Evolutionary conservation across 495 filamentous ascomycete species (phyloP).

Genomic region (Hypoxylon trugodes): DNA sequence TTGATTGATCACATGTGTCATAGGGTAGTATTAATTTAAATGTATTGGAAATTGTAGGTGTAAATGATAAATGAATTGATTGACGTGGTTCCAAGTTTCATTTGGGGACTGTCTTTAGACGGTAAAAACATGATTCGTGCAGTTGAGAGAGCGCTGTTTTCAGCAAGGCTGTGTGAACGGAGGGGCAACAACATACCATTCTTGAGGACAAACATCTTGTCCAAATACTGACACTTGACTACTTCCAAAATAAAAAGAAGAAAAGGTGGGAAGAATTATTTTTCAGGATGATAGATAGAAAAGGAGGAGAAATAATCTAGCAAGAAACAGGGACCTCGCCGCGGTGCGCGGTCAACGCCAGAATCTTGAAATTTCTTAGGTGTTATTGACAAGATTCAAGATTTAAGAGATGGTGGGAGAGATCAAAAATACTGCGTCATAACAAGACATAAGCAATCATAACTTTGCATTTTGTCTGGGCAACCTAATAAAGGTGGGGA

Average conservation of each 20-base stretch:
- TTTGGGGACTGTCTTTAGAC: background rate
- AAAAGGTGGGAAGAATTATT: no score
- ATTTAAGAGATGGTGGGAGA: constrained; percentile 8
- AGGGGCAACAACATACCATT: constrained; percentile 41
- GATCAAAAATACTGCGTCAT: constrained; percentile 31
- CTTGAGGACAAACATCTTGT: constrained; percentile 50
- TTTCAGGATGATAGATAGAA: no score
- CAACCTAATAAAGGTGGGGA: constrained; percentile 11
- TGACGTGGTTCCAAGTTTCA: background rate
- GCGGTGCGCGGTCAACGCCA: constrained; percentile 17
- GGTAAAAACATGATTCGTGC: background rate
- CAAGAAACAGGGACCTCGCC: constrained; percentile 17
- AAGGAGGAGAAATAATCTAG: constrained; percentile 1
- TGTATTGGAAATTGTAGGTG: background rate
- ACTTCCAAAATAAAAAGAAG: no score
- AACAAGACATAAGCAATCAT: constrained; percentile 34
- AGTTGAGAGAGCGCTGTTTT: constrained; percentile 2
- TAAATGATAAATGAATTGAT: background rate
- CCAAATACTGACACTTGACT: no score
- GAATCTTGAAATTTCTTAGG: background rate
- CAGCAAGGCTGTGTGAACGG: background rate
- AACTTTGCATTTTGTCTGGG: constrained; percentile 28
- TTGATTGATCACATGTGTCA: background rate
- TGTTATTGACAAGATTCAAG: background rate
- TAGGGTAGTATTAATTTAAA: background rate